A percentile compares a stretch with the other conserved stretches of the same genome.
Evolutionary conservation across 768 basidiomycete genomes (phyloP).

Genomic region (Aureoboletus auriporus): DNA sequence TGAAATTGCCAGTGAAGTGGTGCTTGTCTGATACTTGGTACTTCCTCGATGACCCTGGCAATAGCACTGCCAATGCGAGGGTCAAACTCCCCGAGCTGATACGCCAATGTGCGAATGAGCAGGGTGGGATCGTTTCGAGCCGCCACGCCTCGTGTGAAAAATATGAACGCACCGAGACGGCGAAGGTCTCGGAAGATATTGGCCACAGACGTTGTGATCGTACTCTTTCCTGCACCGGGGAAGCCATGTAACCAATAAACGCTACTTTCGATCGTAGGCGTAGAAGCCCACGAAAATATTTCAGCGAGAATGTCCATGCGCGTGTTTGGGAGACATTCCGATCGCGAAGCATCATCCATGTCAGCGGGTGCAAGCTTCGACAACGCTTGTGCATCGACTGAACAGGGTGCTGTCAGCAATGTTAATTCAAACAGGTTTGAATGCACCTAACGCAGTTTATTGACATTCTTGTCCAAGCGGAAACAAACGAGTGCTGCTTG

Average conservation of each 20-base stretch:
- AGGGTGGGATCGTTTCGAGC: conserved; percentile 26
- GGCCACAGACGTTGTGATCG: conserved; percentile 33
- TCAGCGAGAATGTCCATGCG: conserved; percentile 27
- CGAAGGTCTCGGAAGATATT: conserved; percentile 29
- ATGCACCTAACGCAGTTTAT: conserved; percentile 19
- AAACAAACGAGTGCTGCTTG: conserved; percentile 26
- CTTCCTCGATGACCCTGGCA: conserved; percentile 19
- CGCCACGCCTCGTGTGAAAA: conserved; percentile 31
- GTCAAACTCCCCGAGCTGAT: conserved; percentile 32
- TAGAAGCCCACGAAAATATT: conserved; percentile 22
- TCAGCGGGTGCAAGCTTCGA: conserved; percentile 25
- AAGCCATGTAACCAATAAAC: conserved; percentile 34
- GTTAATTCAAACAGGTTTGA: not conserved
- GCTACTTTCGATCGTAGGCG: conserved; percentile 15
- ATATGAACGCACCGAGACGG: conserved; percentile 33
- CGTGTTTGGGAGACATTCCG: conserved; percentile 29
- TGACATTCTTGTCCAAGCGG: conserved; percentile 26
- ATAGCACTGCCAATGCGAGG: conserved; percentile 26
- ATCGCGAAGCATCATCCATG: conserved; percentile 25
- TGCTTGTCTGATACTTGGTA: conserved; percentile 28
- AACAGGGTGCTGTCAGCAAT: not conserved
- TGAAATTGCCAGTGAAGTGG: conserved; percentile 31
- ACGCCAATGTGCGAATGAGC: conserved; percentile 33
- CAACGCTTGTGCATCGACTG: conserved; percentile 20
- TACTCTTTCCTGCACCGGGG: conserved; percentile 36